Evolutionary conservation across 164 flowering plant genomes (phyloP).

Genomic region (Kingdonia uniflora): DNA sequence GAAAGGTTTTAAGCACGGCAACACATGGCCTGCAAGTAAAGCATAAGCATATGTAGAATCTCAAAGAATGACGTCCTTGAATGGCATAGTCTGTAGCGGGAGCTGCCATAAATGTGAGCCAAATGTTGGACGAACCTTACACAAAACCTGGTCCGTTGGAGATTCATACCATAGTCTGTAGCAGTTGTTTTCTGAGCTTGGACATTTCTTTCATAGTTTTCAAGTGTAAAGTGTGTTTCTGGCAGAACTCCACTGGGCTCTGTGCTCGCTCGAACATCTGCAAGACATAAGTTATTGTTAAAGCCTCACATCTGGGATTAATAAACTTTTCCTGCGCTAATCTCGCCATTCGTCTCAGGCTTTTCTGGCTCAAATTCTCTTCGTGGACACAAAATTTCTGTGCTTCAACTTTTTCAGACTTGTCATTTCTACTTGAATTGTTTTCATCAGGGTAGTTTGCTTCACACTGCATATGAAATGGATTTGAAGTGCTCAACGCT

Average conservation of each 20-base stretch:
- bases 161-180: slow-evolving; percentile 62
- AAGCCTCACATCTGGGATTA: slow-evolving; percentile 75
- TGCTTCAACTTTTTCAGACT: slow-evolving; percentile 6
- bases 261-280: slow-evolving; percentile 63
- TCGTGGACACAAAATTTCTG: slow-evolving; percentile 17
- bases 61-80: slow-evolving; percentile 26
- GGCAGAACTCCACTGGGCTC: slow-evolving; percentile 48
- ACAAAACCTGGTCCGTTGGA: slow-evolving; percentile 37
- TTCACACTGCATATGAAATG: slow-evolving; percentile 47
- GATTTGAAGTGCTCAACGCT: slow-evolving; percentile 66
- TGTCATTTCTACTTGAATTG: slow-evolving; percentile 17
- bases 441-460: slow-evolving; percentile 23
- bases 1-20: slow-evolving; percentile 59
- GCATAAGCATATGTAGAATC: slow-evolving; percentile 59
- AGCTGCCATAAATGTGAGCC: slow-evolving; percentile 81
- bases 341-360: slow-evolving; percentile 44
- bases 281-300: slow-evolving; percentile 63
- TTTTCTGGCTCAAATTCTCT: slow-evolving; percentile 46
- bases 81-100: slow-evolving; percentile 40
- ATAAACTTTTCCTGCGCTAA: slow-evolving; percentile 45
- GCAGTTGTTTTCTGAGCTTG: slow-evolving; percentile 76
- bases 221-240: slow-evolving; percentile 39
- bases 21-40: slow-evolving; percentile 69
- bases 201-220: slow-evolving; percentile 97
- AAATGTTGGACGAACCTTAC: slow-evolving; percentile 36